phyloP scores from a whole-genome alignment of 1,284 basidiomycete genomes.

The Malassezia slooffiae region DNA sequence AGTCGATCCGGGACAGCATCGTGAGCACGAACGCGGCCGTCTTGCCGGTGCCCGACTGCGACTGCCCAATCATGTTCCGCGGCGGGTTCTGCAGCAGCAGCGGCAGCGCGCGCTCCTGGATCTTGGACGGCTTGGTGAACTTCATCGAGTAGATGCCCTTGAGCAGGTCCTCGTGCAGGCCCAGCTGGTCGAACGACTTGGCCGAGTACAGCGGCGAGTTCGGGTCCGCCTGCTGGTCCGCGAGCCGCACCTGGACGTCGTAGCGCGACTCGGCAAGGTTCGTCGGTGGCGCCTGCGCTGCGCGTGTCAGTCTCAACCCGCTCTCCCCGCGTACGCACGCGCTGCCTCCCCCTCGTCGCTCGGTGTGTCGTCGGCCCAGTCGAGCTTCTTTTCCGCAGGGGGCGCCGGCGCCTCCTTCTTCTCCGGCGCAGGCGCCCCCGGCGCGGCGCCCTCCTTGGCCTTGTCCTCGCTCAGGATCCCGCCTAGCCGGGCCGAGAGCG shows the following conservation, averaged over 20 bases:
- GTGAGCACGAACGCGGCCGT: slow-evolving; percentile 96
- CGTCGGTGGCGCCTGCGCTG: slow-evolving; percentile 2
- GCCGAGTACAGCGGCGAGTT: slow-evolving; percentile 88
- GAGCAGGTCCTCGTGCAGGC: slow-evolving; percentile 64
- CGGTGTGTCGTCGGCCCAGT: not conserved
- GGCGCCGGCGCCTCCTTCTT: slow-evolving; percentile 4
- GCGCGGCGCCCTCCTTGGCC: slow-evolving; percentile 3
- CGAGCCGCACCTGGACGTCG: slow-evolving; percentile 73
- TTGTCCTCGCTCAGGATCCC: slow-evolving; percentile 7
- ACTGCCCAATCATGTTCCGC: slow-evolving; percentile 97
- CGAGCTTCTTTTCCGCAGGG: not conserved
- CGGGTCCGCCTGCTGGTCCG: slow-evolving; percentile 90
- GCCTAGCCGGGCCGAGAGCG: slow-evolving; percentile 13
- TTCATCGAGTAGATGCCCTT: slow-evolving; percentile 95
- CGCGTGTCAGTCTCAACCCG: not conserved
- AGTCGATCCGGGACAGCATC: slow-evolving; percentile 91
- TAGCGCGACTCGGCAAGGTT: slow-evolving; percentile 32
- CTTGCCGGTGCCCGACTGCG: slow-evolving; percentile 97
- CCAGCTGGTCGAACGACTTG: slow-evolving; percentile 72
- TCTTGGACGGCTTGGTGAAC: slow-evolving; percentile 96
- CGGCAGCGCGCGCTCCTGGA: slow-evolving; percentile 92
- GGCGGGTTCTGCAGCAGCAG: slow-evolving; percentile 85
- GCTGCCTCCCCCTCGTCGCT: slow-evolving; percentile 15
- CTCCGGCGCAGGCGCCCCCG: slow-evolving; percentile 3
- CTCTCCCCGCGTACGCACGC: too few species aligned